phyloP scores from a whole-genome alignment of 2,329 filamentous ascomycete genomes.

The Exophiala sideris region DNA sequence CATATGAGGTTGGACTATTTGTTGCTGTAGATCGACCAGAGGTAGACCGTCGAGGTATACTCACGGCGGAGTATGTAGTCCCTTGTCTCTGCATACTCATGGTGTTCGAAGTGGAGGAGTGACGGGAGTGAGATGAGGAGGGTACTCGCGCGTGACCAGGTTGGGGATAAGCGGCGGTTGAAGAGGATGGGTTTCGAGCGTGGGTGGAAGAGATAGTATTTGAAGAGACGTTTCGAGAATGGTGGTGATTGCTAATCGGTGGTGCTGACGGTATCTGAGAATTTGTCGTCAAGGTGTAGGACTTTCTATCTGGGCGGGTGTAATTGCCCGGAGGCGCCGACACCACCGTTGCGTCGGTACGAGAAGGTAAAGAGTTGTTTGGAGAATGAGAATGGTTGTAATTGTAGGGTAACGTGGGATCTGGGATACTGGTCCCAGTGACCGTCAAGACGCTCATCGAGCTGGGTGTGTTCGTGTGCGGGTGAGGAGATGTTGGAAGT shows the following conservation, averaged over 20 bases:
- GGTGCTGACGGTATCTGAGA: constrained; percentile 13
- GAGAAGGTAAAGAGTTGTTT: constrained; percentile 15
- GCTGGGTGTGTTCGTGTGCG: background rate
- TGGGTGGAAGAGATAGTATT: constrained; percentile 13
- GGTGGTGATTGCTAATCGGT: constrained; percentile 23
- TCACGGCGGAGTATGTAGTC: constrained; percentile 23
- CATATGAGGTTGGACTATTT: constrained; percentile 56
- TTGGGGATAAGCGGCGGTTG: constrained; percentile 5
- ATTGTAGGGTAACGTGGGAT: constrained; percentile 21
- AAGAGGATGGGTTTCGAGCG: constrained; percentile 7
- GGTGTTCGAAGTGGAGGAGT: constrained; percentile 21
- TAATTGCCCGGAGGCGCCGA: constrained; percentile 17
- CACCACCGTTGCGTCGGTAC: constrained; percentile 8
- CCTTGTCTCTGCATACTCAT: constrained; percentile 28
- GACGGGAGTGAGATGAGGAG: constrained; percentile 24
- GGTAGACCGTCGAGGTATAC: constrained; percentile 28
- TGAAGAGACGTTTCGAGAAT: constrained; percentile 24
- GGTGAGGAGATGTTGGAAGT: constrained; percentile 1
- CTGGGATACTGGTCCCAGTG: constrained; percentile 26
- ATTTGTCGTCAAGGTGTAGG: constrained; percentile 11
- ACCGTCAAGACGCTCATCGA: constrained; percentile 29
- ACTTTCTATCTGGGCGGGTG: constrained; percentile 21
- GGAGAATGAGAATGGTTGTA: constrained; percentile 12
- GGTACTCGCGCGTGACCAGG: constrained; percentile 11
- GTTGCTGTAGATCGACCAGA: constrained; percentile 27